Evolutionary conservation across 1,284 basidiomycete genomes (phyloP).

Genomic region (Phenoliferia sp.): DNA sequence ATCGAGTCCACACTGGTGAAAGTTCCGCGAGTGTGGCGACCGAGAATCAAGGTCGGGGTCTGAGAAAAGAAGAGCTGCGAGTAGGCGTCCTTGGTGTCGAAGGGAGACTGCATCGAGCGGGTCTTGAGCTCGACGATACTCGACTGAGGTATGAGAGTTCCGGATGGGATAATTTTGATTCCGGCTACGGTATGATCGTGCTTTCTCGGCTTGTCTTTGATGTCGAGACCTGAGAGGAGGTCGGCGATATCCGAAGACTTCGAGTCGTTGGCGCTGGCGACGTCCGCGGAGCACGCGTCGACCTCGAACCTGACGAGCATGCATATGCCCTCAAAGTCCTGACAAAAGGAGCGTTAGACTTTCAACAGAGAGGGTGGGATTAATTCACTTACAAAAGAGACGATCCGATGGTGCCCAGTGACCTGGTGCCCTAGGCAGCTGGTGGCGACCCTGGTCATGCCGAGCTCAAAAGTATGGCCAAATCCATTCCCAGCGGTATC

Average conservation of each 20-base stretch:
- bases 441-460: not conserved
- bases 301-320: constrained; percentile 8
- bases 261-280: not conserved
- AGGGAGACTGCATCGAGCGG: not conserved
- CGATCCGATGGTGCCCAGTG: constrained; percentile 2
- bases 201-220: not conserved
- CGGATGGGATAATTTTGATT: not conserved
- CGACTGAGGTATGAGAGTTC: constrained; percentile 2
- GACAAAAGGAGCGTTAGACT: not conserved
- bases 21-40: not conserved
- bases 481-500: not conserved
- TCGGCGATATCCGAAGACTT: not conserved
- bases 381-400: not conserved
- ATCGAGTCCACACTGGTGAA: not conserved
- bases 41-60: constrained; percentile 3
- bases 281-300: constrained; percentile 1
- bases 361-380: not conserved
- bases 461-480: not conserved
- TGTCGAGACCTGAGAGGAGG: not conserved
- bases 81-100: not conserved
- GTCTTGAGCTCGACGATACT: constrained; percentile 2
- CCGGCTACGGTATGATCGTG: not conserved
- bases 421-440: not conserved
- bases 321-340: constrained; percentile 1
- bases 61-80: constrained; percentile 12